phyloP scores from a whole-genome alignment of 2,329 filamentous ascomycete genomes.

The Hypoxylon rubiginosum region DNA sequence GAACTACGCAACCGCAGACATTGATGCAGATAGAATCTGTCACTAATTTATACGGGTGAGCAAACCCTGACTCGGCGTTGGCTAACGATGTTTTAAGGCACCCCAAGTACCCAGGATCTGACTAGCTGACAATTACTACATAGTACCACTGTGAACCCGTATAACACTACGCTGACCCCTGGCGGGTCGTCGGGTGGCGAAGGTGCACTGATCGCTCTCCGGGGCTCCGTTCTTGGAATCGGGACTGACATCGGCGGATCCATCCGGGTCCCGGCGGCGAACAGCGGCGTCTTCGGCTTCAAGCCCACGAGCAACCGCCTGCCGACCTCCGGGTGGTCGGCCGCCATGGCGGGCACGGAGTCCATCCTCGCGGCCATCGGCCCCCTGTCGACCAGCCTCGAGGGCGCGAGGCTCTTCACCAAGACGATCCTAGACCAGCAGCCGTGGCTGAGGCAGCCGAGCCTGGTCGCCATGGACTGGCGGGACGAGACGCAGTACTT shows the following conservation, averaged over 20 bases:
- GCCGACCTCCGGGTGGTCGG: slow-evolving; percentile 56
- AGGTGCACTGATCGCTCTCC: slow-evolving; percentile 65
- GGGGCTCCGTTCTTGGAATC: slow-evolving; percentile 66
- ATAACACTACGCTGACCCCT: slow-evolving; percentile 63
- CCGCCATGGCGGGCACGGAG: slow-evolving; percentile 58
- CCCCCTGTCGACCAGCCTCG: slow-evolving; percentile 66
- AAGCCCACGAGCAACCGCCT: slow-evolving; percentile 60
- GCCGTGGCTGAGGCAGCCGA: slow-evolving; percentile 48
- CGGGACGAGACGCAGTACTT: slow-evolving; percentile 31
- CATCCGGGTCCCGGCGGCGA: slow-evolving; percentile 62
- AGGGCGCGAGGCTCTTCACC: slow-evolving; percentile 60
- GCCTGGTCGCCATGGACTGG: slow-evolving; percentile 45
- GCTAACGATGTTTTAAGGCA: neutral
- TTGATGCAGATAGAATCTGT: slow-evolving; percentile 67
- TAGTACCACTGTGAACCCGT: slow-evolving; percentile 67
- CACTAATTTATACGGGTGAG: slow-evolving; percentile 61
- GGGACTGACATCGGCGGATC: slow-evolving; percentile 67
- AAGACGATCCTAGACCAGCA: slow-evolving; percentile 51
- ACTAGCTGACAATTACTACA: slow-evolving; percentile 5
- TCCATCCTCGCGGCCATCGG: slow-evolving; percentile 64
- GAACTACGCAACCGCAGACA: slow-evolving; percentile 67
- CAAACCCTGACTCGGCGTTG: slow-evolving; percentile 6
- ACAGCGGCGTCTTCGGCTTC: slow-evolving; percentile 61
- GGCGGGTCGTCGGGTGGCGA: slow-evolving; percentile 71
- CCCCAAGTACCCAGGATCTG: too few relatives aligned